Percentiles rank a stretch among this genome's conserved stretches.
Evolutionary conservation across 2,329 filamentous ascomycete genomes (phyloP).

Genomic region (Metarhizium rileyi): DNA sequence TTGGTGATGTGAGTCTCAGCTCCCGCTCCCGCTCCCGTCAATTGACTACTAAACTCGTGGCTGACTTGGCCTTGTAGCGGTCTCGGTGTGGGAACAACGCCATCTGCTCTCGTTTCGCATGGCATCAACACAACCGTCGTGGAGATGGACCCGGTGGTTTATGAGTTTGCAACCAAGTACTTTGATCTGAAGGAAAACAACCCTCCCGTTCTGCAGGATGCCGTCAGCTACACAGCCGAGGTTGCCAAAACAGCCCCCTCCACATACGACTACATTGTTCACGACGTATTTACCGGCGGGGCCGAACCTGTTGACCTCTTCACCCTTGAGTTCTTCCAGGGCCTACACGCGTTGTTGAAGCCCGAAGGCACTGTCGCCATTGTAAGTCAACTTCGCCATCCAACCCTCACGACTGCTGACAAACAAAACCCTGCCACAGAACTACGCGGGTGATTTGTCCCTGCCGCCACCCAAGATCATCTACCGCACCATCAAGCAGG

Average conservation of each 20-base stretch:
- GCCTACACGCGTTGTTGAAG: conserved; percentile 61
- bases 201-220: conserved; percentile 72
- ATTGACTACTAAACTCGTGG: neutral
- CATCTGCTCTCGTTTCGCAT: conserved; percentile 75
- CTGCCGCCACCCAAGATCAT: conserved; percentile 69
- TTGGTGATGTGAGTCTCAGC: conserved; percentile 65
- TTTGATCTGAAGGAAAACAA: conserved; percentile 73
- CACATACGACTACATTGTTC: conserved; percentile 83
- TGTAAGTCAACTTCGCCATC: conserved; percentile 37
- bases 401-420: neutral
- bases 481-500: conserved; percentile 67
- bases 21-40: too few species aligned
- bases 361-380: conserved; percentile 80
- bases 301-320: conserved; percentile 86
- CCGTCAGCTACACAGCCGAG: conserved; percentile 55
- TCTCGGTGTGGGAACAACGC: conserved; percentile 85
- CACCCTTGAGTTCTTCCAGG: conserved; percentile 70
- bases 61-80: conserved; percentile 42
- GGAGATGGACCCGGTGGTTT: conserved; percentile 85
- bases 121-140: conserved; percentile 89
- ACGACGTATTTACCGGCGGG: conserved; percentile 96
- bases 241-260: conserved; percentile 31
- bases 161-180: conserved; percentile 73
- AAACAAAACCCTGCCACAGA: conserved; percentile 39
- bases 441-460: conserved; percentile 84